Evolutionary conservation across 2,329 filamentous ascomycete species (phyloP).

Genomic region (Fusarium buharicum): DNA sequence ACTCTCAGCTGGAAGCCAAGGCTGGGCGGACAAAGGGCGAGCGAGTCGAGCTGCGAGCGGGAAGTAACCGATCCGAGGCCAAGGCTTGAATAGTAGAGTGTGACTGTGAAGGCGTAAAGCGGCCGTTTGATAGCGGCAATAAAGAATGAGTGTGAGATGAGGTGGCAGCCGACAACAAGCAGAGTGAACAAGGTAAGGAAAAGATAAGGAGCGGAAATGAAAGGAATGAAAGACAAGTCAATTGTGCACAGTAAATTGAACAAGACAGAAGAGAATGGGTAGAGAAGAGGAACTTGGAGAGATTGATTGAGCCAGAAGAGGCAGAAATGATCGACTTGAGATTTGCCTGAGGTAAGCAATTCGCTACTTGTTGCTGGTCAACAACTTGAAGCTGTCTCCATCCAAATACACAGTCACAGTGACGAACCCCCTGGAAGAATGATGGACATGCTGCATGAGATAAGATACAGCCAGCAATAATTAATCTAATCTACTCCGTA

Average conservation of each 20-base stretch:
- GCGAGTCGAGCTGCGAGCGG: conserved; percentile 25
- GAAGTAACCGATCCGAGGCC: conserved; percentile 25
- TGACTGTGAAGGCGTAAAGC: conserved; percentile 18
- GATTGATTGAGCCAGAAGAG: conserved; percentile 26
- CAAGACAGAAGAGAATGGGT: conserved; percentile 7
- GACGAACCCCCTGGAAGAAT: conserved; percentile 15
- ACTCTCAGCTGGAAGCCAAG: conserved; percentile 36
- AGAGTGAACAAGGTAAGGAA: conserved; percentile 1
- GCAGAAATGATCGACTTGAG: conserved; percentile 32
- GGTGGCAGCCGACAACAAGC: conserved; percentile 2
- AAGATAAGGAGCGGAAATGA: conserved; percentile 21
- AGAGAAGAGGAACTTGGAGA: conserved; percentile 25
- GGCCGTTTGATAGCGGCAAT: conserved; percentile 1
- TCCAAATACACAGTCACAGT: conserved; percentile 21
- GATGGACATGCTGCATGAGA: not conserved
- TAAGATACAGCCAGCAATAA: not conserved
- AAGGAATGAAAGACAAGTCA: conserved; percentile 37
- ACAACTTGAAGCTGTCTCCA: conserved; percentile 28
- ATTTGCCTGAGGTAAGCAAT: conserved; percentile 40
- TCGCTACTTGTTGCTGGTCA: conserved; percentile 32
- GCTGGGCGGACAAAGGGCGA: conserved; percentile 29
- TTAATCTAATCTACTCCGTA: conserved; percentile 9
- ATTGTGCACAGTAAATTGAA: conserved; percentile 19
- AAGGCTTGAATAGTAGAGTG: not conserved
- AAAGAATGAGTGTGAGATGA: not conserved